Base-by-base conservation (phyloP, 768 basidiomycete genomes). In the Candolleomyces eurysporus region DNA sequence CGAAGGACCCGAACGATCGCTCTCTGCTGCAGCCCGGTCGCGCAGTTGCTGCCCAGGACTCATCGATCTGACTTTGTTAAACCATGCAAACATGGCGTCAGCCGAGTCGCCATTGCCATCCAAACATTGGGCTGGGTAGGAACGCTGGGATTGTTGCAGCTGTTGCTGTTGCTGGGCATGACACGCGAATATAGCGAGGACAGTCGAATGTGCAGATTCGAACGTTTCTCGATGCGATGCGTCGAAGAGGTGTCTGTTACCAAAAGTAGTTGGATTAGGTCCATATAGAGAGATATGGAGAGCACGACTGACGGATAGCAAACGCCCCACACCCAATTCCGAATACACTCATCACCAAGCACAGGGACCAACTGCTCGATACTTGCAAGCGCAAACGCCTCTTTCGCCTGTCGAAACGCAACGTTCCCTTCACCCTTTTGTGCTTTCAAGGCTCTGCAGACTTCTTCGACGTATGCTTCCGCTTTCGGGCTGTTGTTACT, bases 201-300 rank as follows among this genome's bases (percentile, higher is more conserved):
- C 75, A 30, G 91, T 90, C 9, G 93, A 94, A 70, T 95, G 94
- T 1, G 92, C 86, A 0, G 91, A 89, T 71, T 96, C 93, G 66
- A 86, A 95, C n/a, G 85, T 85, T 64, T 94, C 90, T 39, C 89
- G 85, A 64, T 91, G 78, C 5, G 75, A 70, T 16, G 85, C 65
- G 60, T 87, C 81, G 57, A 76, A 79, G 31, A 93, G 77, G 68
- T 89, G 82, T 17, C 91, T 92, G 65, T n/a, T n/a, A n/a, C n/a
- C n/a, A n/a, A n/a, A n/a, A n/a, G n/a, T n/a, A n/a, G n/a, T n/a
- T n/a, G n/a, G n/a, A n/a, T n/a, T n/a, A n/a, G n/a, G n/a, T n/a
- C n/a, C n/a, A n/a, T n/a, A n/a, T n/a, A n/a, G n/a, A n/a, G n/a
- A n/a, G n/a, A n/a, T n/a, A n/a, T n/a, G n/a, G n/a, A 48, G 32